These are phyloP conservation scores for grape (Vitis vinifera) DNA, from an alignment of 164 flowering plant genomes.

Conservation along the genomic window ASM3070453v1 NC_081818.1:24560001-24560500, in stretches of 20 bases:
- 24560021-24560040: conserved; percentile 87
- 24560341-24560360: conserved; percentile 15
- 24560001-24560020: conserved; percentile 91
- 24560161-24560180: not conserved
- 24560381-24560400: conserved; percentile 22
- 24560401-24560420: conserved; percentile 20
- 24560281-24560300: conserved; percentile 20
- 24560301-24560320: conserved; percentile 23
- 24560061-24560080: not conserved
- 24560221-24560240: conserved; percentile 23
- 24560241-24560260: conserved; percentile 25
- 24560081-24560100: not conserved
- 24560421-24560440: conserved; percentile 24
- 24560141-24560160: not conserved
- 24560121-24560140: not conserved
- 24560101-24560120: not conserved
- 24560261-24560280: conserved; percentile 26
- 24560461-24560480: conserved; percentile 9
- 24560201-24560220: conserved; percentile 19
- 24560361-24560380: conserved; percentile 14
- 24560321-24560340: conserved; percentile 17
- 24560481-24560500: conserved; percentile 14
- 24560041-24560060: conserved; percentile 34
- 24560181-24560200: conserved; percentile 15
- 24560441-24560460: conserved; percentile 19